Base-by-base conservation (phyloP, 2,329 filamentous ascomycete genomes). In the Chaetoscypha palmicola region DNA sequence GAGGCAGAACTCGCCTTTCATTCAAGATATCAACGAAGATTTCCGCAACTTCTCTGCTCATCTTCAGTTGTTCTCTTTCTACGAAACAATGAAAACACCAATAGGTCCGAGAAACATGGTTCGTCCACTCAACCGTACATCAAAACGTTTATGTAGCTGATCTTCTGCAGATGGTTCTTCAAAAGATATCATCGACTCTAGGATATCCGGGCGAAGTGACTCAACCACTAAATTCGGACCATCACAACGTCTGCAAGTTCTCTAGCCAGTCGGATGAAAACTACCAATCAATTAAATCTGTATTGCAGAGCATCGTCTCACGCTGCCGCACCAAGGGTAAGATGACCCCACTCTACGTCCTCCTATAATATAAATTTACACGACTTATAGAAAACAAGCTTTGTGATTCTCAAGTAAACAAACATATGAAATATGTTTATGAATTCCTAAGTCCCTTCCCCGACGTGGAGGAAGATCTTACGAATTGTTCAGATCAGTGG, bases 161-260 rank as follows among this genome's bases (percentile, higher is more conserved):
- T n/a, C n/a, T n/a, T n/a, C 31, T 16, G 14, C 19, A 43, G 30
- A 58, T 59, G 47, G 45, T 63, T 14, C 38, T 63, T 14, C 47
- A 58, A 14, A 61, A 54, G 37, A 48, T 57, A 5, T 60, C 58
- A 5, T 53, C 59, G 7, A 51, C 52, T 2, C 47, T 63, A 26
- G 60, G 58, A 3, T 62, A 62, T 46, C 50, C 52, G 5, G 46
- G 45, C 1, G 60, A 63, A 36, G 43, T 46, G 2, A 53, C 51
- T 8, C 48, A 38, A 31, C 35, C 54, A 4, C 32, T 60, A 5
- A 40, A 60, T 47, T 62, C 62, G n/a, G 58, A 64, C 48, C 63
- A 65, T 45, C 60, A 60, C 38, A 32, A 34, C 33, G 48, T 66
- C 5, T 62, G 59, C 53, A 66, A 65, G 41, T 66, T 53, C 43